Percentiles rank a stretch among this genome's conserved stretches.
phyloP scores from a whole-genome alignment of 805 yeast species.

The Hanseniaspora thailandica region DNA sequence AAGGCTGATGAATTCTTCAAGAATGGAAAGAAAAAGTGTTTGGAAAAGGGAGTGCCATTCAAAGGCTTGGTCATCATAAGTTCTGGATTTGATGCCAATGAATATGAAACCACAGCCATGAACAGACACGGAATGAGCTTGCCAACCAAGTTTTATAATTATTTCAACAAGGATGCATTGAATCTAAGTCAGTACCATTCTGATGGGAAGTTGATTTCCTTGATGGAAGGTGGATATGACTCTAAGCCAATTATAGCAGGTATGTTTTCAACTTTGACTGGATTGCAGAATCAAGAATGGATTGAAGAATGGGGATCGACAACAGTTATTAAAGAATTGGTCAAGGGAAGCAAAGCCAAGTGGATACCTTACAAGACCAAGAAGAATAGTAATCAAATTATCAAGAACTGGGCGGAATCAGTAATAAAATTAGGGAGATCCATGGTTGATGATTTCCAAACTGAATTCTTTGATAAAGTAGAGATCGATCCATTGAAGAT shows the following conservation, averaged over 20 bases:
- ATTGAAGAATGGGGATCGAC: slow-evolving; percentile 52
- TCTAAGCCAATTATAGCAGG: slow-evolving; percentile 74
- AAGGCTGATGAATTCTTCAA: slow-evolving; percentile 57
- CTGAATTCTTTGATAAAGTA: slow-evolving; percentile 20
- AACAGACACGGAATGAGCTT: slow-evolving; percentile 73
- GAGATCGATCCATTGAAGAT: not conserved
- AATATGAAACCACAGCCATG: slow-evolving; percentile 71
- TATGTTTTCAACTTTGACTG: slow-evolving; percentile 64
- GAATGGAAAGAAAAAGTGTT: slow-evolving; percentile 37
- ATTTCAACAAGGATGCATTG: slow-evolving; percentile 62
- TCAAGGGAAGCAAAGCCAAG: slow-evolving; percentile 53
- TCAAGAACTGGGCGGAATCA: slow-evolving; percentile 53
- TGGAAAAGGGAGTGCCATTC: slow-evolving; percentile 32
- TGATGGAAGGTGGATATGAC: slow-evolving; percentile 79
- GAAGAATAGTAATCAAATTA: slow-evolving; percentile 39
- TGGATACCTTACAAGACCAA: slow-evolving; percentile 45
- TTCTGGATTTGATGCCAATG: slow-evolving; percentile 83
- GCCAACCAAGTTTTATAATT: slow-evolving; percentile 67
- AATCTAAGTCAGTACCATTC: slow-evolving; percentile 52
- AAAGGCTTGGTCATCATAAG: slow-evolving; percentile 57
- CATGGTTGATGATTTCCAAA: slow-evolving; percentile 41
- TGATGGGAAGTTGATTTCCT: slow-evolving; percentile 50
- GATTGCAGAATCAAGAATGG: slow-evolving; percentile 50
- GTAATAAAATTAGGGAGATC: slow-evolving; percentile 50
- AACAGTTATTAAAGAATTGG: slow-evolving; percentile 51